Percentiles rank a stretch among this genome's conserved stretches.
These are phyloP conservation scores for Pholiota microspora DNA, from an alignment of 768 basidiomycete genomes.

Conservation along the genomic window DNA sequence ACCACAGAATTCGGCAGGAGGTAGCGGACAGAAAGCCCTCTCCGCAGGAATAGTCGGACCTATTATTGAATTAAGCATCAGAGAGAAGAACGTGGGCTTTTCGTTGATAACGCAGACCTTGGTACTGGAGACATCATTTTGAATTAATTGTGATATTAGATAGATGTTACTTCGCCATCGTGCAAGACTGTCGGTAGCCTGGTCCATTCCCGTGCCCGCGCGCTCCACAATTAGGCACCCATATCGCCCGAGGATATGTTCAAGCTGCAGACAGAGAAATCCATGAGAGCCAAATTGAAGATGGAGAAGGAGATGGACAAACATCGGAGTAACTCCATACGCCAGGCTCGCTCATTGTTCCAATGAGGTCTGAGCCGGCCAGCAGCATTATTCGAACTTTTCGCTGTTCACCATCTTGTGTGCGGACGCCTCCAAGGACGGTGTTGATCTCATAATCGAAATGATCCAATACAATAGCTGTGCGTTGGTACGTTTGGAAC, in stretches of 20 bases:
- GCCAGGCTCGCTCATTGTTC: constrained; percentile 97
- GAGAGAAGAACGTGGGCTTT: background rate
- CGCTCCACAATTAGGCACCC: constrained; percentile 95
- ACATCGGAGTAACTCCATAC: constrained; percentile 97
- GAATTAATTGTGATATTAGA: constrained; percentile 90
- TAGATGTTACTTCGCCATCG: constrained; percentile 84
- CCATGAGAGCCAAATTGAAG: constrained; percentile 3
- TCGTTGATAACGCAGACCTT: constrained; percentile 49
- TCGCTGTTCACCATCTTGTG: constrained; percentile 71
- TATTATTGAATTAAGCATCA: constrained; percentile 14
- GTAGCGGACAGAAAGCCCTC: constrained; percentile 84
- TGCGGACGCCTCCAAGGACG: constrained; percentile 72
- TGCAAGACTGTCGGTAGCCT: constrained; percentile 72
- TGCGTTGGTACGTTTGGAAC: constrained; percentile 91
- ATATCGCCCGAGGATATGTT: constrained; percentile 94
- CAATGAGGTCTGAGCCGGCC: constrained; percentile 97
- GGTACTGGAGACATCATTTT: constrained; percentile 96
- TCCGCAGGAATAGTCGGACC: constrained; percentile 72
- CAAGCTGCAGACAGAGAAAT: constrained; percentile 53
- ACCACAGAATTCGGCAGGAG: constrained; percentile 89
- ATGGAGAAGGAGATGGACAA: constrained; percentile 32
- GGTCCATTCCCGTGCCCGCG: constrained; percentile 89
- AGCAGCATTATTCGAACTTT: constrained; percentile 87
- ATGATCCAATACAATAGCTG: constrained; percentile 96
- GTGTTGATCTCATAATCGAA: constrained; percentile 95